Percentiles rank a stretch among this genome's conserved stretches.
Conservation (phyloP, 495 filamentous ascomycete genomes). For the Aspergillus campestris region DNA sequence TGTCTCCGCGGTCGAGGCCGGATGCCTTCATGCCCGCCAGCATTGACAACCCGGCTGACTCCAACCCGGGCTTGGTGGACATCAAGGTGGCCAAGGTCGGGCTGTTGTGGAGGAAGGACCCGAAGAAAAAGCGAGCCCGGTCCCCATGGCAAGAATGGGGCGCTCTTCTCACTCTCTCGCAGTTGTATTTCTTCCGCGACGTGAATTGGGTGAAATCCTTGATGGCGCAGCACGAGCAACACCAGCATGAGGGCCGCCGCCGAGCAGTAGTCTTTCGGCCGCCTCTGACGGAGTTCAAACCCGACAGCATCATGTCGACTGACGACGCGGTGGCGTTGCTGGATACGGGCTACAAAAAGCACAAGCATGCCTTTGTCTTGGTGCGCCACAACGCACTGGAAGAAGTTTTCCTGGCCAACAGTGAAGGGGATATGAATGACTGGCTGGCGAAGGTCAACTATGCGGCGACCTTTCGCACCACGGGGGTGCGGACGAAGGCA, state of each 20-base stretch:
- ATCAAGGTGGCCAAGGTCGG: conserved; percentile 97
- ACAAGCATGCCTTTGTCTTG: conserved; percentile 91
- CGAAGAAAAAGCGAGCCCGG: conserved; percentile 86
- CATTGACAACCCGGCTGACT: conserved; percentile 73
- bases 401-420: conserved; percentile 84
- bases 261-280: conserved; percentile 77
- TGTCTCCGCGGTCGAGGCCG: conserved; percentile 84
- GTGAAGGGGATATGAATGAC: conserved; percentile 87
- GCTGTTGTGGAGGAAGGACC: conserved; percentile 88
- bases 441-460: conserved; percentile 97
- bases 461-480: conserved; percentile 84
- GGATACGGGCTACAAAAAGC: conserved; percentile 84
- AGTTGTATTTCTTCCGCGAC: conserved; percentile 95
- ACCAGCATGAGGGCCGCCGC: conserved; percentile 49
- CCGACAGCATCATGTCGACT: conserved; percentile 85
- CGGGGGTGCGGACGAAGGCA: conserved; percentile 84
- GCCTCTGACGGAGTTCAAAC: conserved; percentile 83
- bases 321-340: conserved; percentile 83
- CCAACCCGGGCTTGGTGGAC: conserved; percentile 88
- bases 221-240: conserved; percentile 74
- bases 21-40: conserved; percentile 91
- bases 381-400: conserved; percentile 83
- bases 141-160: conserved; percentile 99
- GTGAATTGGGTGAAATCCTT: conserved; percentile 83
- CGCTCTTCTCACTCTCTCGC: conserved; percentile 85